Percentiles rank a stretch among this genome's conserved stretches.
Conservation (phyloP, 2,329 filamentous ascomycete genomes). For the Aspergillus ustus region DNA sequence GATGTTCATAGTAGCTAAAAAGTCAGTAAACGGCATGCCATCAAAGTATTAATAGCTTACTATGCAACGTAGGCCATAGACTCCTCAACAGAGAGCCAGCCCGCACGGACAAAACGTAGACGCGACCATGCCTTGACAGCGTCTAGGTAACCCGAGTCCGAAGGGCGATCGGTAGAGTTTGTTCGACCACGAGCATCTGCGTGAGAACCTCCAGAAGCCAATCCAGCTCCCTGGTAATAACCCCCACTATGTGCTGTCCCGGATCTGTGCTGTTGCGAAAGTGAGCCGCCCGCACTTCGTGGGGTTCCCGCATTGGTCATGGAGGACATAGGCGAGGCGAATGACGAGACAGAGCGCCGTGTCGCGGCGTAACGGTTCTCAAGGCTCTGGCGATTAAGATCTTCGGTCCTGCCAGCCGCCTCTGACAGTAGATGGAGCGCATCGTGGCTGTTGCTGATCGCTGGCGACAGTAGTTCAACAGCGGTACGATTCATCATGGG, state of each 20-base stretch:
- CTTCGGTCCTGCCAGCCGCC: slow-evolving; percentile 64
- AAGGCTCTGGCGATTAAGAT: slow-evolving; percentile 54
- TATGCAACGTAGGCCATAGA: slow-evolving; percentile 94
- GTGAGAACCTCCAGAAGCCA: slow-evolving; percentile 33
- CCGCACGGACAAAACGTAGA: slow-evolving; percentile 92
- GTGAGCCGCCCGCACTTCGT: slow-evolving; percentile 40
- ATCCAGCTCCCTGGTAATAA: slow-evolving; percentile 51
- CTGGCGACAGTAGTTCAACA: slow-evolving; percentile 62
- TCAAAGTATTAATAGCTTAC: slow-evolving; percentile 53
- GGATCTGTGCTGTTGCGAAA: slow-evolving; percentile 43
- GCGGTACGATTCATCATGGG: slow-evolving; percentile 65
- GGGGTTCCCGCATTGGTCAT: slow-evolving; percentile 41
- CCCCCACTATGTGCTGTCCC: slow-evolving; percentile 54
- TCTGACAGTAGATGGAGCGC: slow-evolving; percentile 90
- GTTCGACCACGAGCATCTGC: slow-evolving; percentile 32
- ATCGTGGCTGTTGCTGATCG: slow-evolving; percentile 90
- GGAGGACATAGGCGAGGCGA: slow-evolving; percentile 43
- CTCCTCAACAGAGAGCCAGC: slow-evolving; percentile 94
- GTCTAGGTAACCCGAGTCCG: slow-evolving; percentile 55
- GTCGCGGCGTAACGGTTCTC: slow-evolving; percentile 50
- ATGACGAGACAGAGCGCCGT: slow-evolving; percentile 45
- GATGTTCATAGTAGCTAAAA: slow-evolving; percentile 80
- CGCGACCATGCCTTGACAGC: slow-evolving; percentile 87
- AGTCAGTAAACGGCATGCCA: slow-evolving; percentile 16
- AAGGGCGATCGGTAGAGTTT: slow-evolving; percentile 33